Base-by-base conservation (phyloP, 148 eudicot species). In the Camellia granthamiana region DNA sequence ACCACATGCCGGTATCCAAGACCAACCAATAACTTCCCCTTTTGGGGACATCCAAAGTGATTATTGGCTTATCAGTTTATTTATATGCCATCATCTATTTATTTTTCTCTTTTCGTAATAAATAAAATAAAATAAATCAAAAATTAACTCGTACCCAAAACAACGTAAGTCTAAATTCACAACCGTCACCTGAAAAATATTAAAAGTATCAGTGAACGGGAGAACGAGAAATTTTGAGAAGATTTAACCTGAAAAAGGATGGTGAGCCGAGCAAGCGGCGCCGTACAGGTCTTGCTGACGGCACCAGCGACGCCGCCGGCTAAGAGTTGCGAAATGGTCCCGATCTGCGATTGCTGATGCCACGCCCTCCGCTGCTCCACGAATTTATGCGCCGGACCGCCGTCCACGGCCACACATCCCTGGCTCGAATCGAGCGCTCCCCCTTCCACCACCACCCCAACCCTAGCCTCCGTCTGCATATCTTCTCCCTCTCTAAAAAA, bases 401-500 rank as follows among this genome's bases (percentile, higher is more conserved):
- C 84, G n/a, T 77, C 93, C 23, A 82, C 91, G 23, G 83, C 93
- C 12, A 78, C 91, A 43, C 81, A 80, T 3, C 87, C 84, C 60
- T 82, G 86, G 78, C 70, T 46, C 15, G 89, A 82, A 81, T 84
- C 85, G 5, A 88, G 63, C 47, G 77, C 90, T 81, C 86, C 81
- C 4, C 81, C 83, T 38, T 88, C 92, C 21, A 87, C 93, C 62
- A 88, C 97, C 72, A 92, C 90, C 42, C 96, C 92, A 5, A 92
- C 97, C 60, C 96, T 89, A 30, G 97, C 94, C 74, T 93, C 97
- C 81, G 96, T 93, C 80, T 92, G 98, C 98, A 95, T 95, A 12
- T 51, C 52, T 58, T 77, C 51, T 58, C 30, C 49, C 18, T 9
- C 19, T 16, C 72, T 44, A 19, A 1, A 2, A 6, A 63, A 63